A percentile compares a stretch with the other conserved stretches of the same genome.
Evolutionary conservation across 108 stramenopile species (phyloP).

Genomic region (Stephanodiscus triporus): DNA sequence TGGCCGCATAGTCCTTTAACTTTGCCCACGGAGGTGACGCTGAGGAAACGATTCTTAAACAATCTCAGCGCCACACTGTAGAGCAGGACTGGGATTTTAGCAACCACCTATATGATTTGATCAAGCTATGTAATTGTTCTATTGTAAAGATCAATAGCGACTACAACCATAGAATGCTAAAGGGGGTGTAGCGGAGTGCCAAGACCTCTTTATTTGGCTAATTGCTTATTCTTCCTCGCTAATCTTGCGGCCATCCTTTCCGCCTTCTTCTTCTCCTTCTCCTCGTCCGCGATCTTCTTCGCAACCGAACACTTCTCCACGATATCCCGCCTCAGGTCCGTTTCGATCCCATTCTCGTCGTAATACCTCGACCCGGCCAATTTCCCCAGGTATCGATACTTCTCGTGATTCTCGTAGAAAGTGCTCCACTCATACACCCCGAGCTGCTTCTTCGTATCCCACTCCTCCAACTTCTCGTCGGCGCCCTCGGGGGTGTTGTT

Average conservation of each 20-base stretch:
- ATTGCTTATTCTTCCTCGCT: conserved; percentile 13
- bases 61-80: neutral
- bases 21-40: neutral
- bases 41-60: neutral
- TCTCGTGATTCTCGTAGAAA: conserved; percentile 67
- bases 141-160: neutral
- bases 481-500: conserved; percentile 71
- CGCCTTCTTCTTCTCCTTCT: conserved; percentile 33
- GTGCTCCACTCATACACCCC: conserved; percentile 47
- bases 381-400: conserved; percentile 60
- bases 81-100: neutral
- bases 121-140: neutral
- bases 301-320: conserved; percentile 30
- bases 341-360: conserved; percentile 56
- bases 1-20: too few species aligned
- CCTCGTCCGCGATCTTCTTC: conserved; percentile 28
- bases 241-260: conserved; percentile 24
- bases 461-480: conserved; percentile 48
- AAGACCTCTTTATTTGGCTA: too few species aligned
- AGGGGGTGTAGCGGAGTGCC: too few species aligned
- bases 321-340: conserved; percentile 33
- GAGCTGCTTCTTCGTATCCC: conserved; percentile 43
- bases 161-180: too few species aligned
- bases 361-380: conserved; percentile 60
- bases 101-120: neutral